A percentile compares a stretch with the other conserved stretches of the same genome.
These are phyloP conservation scores for Arachis monticola DNA, from an alignment of 331 rosid genomes.

Conservation along the genomic window DNA sequence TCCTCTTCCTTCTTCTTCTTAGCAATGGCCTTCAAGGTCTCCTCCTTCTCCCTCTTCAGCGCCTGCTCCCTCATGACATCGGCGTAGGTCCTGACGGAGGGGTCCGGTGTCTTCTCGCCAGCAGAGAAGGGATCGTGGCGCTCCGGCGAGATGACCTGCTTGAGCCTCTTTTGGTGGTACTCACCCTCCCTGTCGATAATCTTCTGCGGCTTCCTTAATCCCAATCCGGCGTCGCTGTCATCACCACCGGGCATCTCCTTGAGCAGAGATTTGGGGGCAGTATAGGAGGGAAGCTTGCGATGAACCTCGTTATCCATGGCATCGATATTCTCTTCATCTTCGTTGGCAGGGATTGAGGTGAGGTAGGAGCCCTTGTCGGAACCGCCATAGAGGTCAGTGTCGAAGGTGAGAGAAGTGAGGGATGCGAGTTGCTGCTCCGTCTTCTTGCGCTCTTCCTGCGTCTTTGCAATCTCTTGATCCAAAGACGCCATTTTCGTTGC, in stretches of 20 bases:
- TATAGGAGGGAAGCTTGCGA: constrained; percentile 73
- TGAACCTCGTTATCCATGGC: constrained; percentile 66
- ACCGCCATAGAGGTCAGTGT: constrained; percentile 80
- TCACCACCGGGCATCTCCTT: constrained; percentile 68
- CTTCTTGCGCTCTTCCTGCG: constrained; percentile 77
- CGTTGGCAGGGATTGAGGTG: constrained; percentile 81
- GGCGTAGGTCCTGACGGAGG: constrained; percentile 63
- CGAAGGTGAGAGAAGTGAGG: constrained; percentile 53
- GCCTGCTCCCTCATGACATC: constrained; percentile 89
- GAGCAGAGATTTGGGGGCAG: constrained; percentile 72
- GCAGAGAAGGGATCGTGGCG: constrained; percentile 80
- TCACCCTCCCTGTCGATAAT: constrained; percentile 88
- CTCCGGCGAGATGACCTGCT: constrained; percentile 78
- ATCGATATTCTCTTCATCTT: constrained; percentile 77
- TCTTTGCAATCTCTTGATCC: constrained; percentile 77
- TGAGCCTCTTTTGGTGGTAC: constrained; percentile 69
- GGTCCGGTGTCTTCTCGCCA: constrained; percentile 84
- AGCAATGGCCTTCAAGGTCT: constrained; percentile 61
- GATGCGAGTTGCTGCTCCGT: constrained; percentile 90
- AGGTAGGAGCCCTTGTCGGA: constrained; percentile 66
- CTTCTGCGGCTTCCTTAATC: constrained; percentile 63
- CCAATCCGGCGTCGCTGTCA: constrained; percentile 55
- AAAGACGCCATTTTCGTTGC: constrained; percentile 35
- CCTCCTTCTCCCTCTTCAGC: constrained; percentile 84
- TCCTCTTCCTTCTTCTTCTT: constrained; percentile 91